These are phyloP conservation scores for Stagonosporopsis cucurbitacearum DNA, from an alignment of 2,329 filamentous ascomycete genomes.

Conservation along the genomic window DNA sequence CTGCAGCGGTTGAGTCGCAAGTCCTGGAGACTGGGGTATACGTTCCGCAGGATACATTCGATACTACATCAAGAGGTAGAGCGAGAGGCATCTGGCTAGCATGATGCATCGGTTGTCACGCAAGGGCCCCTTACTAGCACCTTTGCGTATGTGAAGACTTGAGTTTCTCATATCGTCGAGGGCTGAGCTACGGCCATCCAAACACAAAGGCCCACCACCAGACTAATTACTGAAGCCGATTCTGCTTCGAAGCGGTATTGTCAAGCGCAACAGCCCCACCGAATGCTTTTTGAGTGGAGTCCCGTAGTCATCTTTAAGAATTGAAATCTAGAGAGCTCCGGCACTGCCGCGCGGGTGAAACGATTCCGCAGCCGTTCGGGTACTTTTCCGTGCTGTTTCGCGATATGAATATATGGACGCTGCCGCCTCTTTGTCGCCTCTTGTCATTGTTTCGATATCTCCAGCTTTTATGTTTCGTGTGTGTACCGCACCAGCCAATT, in stretches of 20 bases:
- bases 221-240: not conserved
- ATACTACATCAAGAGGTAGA: too few relatives aligned
- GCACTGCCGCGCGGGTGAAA: not conserved
- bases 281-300: not conserved
- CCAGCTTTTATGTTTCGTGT: not conserved
- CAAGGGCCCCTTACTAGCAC: not conserved
- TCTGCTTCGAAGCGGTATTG: not conserved
- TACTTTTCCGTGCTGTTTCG: conserved; percentile 14
- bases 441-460: not conserved
- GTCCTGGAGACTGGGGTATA: too few relatives aligned
- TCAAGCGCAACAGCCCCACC: not conserved
- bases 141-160: not conserved
- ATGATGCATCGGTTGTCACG: not conserved
- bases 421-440: not conserved
- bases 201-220: not conserved
- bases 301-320: not conserved
- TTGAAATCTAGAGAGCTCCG: not conserved
- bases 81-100: too few relatives aligned
- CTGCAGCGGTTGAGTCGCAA: too few relatives aligned
- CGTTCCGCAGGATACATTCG: too few relatives aligned
- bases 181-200: too few relatives aligned
- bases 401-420: not conserved
- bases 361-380: conserved; percentile 9
- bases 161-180: not conserved
- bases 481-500: not conserved